phyloP scores from a whole-genome alignment of 805 yeast species.

The Candida parachauliodes region DNA sequence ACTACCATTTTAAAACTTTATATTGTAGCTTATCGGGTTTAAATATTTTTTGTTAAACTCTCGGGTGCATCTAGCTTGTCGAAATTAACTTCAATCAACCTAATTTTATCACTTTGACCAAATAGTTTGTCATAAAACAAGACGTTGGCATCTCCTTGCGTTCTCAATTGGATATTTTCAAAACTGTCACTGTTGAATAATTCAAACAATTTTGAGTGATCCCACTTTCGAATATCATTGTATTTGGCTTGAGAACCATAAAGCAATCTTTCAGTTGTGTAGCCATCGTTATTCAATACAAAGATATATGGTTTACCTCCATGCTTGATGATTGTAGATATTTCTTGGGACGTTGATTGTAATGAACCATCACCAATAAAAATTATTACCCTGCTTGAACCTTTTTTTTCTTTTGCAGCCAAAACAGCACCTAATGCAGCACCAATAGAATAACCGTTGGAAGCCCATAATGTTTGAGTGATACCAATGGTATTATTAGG shows the following conservation, averaged over 20 bases:
- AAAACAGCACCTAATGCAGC: constrained; percentile 65
- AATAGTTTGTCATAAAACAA: constrained; percentile 46
- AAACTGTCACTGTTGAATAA: constrained; percentile 57
- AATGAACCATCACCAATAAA: constrained; percentile 76
- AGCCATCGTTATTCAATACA: constrained; percentile 69
- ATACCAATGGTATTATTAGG: constrained; percentile 62
- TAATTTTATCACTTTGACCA: constrained; percentile 53
- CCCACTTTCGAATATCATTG: constrained; percentile 69
- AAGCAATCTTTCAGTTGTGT: constrained; percentile 71
- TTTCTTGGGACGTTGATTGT: constrained; percentile 72
- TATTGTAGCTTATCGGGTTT: too few species aligned
- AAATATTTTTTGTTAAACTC: constrained; percentile 46
- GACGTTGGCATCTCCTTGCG: constrained; percentile 55
- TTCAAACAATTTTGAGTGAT: constrained; percentile 54
- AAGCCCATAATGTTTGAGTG: constrained; percentile 75
- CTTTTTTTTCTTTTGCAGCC: constrained; percentile 54
- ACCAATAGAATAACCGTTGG: constrained; percentile 70
- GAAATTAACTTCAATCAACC: constrained; percentile 66
- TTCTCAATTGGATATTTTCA: constrained; percentile 52
- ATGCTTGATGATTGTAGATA: constrained; percentile 67
- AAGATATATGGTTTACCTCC: constrained; percentile 64
- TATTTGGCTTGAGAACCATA: constrained; percentile 65
- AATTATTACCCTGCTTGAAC: constrained; percentile 49
- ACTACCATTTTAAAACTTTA: too few species aligned
- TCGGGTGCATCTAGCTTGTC: constrained; percentile 69